Evolutionary conservation across 805 yeast species (phyloP), one percentile per base, ranked within the genome.

Genomic region (Candida nitratophila): DNA sequence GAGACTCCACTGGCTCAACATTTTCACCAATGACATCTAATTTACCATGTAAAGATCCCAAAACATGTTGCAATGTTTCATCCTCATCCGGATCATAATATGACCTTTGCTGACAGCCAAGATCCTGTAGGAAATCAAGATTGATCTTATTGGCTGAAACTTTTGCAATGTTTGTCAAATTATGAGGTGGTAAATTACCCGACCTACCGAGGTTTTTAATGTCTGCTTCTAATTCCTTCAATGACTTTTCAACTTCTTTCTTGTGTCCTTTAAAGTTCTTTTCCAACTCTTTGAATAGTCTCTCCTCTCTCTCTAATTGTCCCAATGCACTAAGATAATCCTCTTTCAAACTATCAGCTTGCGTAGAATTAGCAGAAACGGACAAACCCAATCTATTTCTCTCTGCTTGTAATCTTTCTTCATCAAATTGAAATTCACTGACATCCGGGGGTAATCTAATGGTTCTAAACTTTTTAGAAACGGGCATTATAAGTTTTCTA

Each of bases 311-410:
- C 6, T 42, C 39, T 21, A 60, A 41, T 19, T 36, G 30, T 6
- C 50, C 49, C 19, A 47, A 41, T 43, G 60, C 63, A 30, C 47
- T 45, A 22, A 51, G 44, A 12, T 51, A 47, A 39, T 61, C 58
- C 11, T 41, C 41, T 7, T 52, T 33, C 9, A 62, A 46, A 9
- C 42, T 47, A 19, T 59, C 60, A 16, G 59, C 37, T 40, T 61
- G 65, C 27, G 48, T 47, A n/a, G 54, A 39, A 37, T 55, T 60
- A 7, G 56, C 60, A 40, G 55, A 54, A 31, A 57, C 53, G 29
- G 57, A 51, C 7, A 56, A 43, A 17, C 49, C 51, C 15, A 61
- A 44, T 19, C 60, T 39, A 1, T 41, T 40, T 24, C 47, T 55
- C 20, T 57, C 59, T 4, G 50, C 51, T 37, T 44, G 47, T 19